These are phyloP conservation scores for Lipomyces mesembrius DNA, from an alignment of 805 yeast genomes.

Conservation along the genomic window DNA sequence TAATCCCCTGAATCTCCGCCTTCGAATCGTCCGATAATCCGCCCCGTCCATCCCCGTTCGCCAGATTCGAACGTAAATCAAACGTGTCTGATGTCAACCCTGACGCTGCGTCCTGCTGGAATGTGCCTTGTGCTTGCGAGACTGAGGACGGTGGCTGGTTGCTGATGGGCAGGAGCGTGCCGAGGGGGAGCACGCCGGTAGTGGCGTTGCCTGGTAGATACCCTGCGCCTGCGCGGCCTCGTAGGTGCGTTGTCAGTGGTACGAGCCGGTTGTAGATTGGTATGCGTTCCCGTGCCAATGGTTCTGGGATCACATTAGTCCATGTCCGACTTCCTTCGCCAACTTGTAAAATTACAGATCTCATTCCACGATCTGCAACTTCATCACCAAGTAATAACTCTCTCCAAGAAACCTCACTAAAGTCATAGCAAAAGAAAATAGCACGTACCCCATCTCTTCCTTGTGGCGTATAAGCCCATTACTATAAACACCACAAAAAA, in stretches of 20 bases:
- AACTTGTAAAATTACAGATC: neutral
- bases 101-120: constrained; percentile 56
- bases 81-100: constrained; percentile 67
- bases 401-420: neutral
- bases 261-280: constrained; percentile 17
- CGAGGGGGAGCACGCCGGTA: constrained; percentile 28
- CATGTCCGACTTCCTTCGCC: no score
- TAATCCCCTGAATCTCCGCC: constrained; percentile 55
- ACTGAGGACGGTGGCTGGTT: constrained; percentile 10
- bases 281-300: constrained; percentile 12
- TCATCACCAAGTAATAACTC: neutral
- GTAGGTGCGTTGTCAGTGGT: constrained; percentile 15
- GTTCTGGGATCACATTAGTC: constrained; percentile 16
- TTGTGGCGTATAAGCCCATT: constrained; percentile 28
- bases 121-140: constrained; percentile 29
- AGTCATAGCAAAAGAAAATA: neutral
- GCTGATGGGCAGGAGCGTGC: constrained; percentile 23
- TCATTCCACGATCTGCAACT: neutral
- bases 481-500: constrained; percentile 20
- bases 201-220: constrained; percentile 31
- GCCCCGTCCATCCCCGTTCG: constrained; percentile 57
- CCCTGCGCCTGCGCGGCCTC: constrained; percentile 33
- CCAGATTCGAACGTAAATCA: constrained; percentile 53
- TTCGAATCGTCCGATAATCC: constrained; percentile 66
- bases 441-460: constrained; percentile 28